Conservation (phyloP, 768 basidiomycete genomes). For the Mycena alexandri region DNA sequence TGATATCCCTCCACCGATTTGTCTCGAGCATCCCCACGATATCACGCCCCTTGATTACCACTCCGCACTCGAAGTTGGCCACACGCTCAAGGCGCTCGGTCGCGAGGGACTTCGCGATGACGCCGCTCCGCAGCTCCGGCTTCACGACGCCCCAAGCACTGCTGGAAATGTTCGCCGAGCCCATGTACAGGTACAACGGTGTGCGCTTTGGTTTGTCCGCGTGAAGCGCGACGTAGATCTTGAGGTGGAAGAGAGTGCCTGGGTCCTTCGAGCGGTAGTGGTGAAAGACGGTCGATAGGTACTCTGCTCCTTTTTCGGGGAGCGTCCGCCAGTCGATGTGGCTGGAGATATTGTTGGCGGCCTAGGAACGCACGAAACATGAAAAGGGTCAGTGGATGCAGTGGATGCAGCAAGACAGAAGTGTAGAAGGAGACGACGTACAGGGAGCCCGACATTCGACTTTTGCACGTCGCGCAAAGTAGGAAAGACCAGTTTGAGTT, state of each 20-base stretch:
- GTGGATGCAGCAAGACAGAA: too few species aligned
- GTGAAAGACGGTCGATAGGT: not conserved
- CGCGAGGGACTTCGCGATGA: not conserved
- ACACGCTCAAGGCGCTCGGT: not conserved
- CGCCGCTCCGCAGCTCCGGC: not conserved
- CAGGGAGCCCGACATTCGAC: too few species aligned
- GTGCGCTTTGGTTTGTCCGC: not conserved
- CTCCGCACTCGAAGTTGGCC: conserved; percentile 17
- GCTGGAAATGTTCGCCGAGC: conserved; percentile 17
- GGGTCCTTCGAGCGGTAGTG: conserved; percentile 17
- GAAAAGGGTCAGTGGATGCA: too few species aligned
- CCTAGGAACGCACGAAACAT: too few species aligned
- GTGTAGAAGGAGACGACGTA: too few species aligned
- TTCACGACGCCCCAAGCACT: conserved; percentile 15
- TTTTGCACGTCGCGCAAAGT: not conserved
- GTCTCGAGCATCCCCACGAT: conserved; percentile 25
- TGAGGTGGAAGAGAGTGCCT: conserved; percentile 9
- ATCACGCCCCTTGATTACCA: conserved; percentile 3
- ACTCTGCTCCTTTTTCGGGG: not conserved
- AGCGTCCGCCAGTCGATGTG: conserved; percentile 8
- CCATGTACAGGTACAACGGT: conserved; percentile 17
- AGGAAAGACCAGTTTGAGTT: conserved; percentile 19
- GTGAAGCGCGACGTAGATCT: conserved; percentile 15
- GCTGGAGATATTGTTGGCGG: not conserved
- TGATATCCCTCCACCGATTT: conserved; percentile 18